These are phyloP conservation scores for Aphanomyces invadans DNA, from an alignment of 352 stramenopile species.

Conservation along the genomic window DNA sequence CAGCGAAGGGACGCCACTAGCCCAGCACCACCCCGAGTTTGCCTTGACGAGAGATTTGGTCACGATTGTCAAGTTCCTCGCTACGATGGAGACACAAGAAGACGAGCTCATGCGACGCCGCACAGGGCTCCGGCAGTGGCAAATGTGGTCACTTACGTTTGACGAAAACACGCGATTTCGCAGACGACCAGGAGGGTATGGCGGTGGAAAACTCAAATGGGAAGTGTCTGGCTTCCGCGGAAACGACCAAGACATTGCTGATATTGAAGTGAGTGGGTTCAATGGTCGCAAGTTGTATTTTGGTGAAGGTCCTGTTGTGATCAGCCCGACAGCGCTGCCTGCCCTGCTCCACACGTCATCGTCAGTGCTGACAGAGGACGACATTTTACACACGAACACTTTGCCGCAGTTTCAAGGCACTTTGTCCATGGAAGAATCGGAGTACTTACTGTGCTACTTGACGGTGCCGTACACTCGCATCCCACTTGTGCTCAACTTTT, in stretches of 20 bases:
- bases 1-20: conserved; percentile 65
- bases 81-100: conserved; percentile 87
- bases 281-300: conserved; percentile 84
- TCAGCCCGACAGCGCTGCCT: conserved; percentile 62
- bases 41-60: conserved; percentile 68
- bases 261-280: conserved; percentile 83
- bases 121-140: conserved; percentile 63
- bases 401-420: conserved; percentile 95
- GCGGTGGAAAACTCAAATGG: conserved; percentile 69
- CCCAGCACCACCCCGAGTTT: conserved; percentile 74
- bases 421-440: conserved; percentile 93
- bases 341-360: conserved; percentile 47
- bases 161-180: conserved; percentile 67
- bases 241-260: conserved; percentile 81
- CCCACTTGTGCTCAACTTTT: conserved; percentile 96
- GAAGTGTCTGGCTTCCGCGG: conserved; percentile 83
- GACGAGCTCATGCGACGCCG: conserved; percentile 81
- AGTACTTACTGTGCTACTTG: conserved; percentile 98
- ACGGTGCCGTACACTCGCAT: conserved; percentile 98
- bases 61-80: conserved; percentile 81
- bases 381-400: conserved; percentile 96
- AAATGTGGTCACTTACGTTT: conserved; percentile 87
- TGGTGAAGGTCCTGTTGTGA: conserved; percentile 75
- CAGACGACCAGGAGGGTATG: conserved; percentile 55
- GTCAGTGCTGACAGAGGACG: conserved; percentile 89